Base-by-base conservation (phyloP, 2,329 filamentous ascomycete species). In the Cercospora zeae-maydis region DNA sequence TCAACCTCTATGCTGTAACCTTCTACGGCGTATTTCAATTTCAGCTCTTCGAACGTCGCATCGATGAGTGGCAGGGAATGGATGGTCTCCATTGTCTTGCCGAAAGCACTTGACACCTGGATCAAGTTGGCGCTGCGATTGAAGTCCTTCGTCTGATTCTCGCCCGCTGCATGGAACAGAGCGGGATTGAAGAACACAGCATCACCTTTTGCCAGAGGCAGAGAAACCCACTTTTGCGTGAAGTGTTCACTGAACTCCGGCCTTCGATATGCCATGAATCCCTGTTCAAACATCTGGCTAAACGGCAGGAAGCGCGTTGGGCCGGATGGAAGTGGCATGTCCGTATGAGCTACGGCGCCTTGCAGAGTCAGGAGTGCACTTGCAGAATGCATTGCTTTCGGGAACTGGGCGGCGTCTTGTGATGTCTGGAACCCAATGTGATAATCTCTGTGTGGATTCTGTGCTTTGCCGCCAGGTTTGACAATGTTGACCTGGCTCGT, bases 401-500 rank as follows among this genome's bases (percentile, higher is more conserved):
- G 85, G 63, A 82, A 84, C 16, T 70, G 74, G 0, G 78, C 77
- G 47, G 78, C 81, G 1, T 75, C 75, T 6, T 79, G 78, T 2
- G 78, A 70, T 0, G 81, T 83, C 71, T 86, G 84, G 74, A 88
- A 88, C 0, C 86, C 86, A 1, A 88, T 78, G 68, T 88, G 86
- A 69, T 88, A 88, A 70, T 88, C 86, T 1, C 86, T 79, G 69
- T 88, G 86, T 7, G 77, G 78, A 30, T 82, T 79, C 69, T 88
- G 86, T 0, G 86, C 78, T 36, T 79, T 75, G 0, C 83, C 84
- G 16, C 84, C 84, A 0, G 86, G 85, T 45, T 81, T 80, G 8
- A 88, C 85, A 54, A 86, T 80, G 69, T 88, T 88, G 42, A 87
- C 82, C 70, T 88, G 86, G 0, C 84, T 81, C 0, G 86, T 88